phyloP scores from a whole-genome alignment of 257 asterid species.

The Datura wrightii region DNA sequence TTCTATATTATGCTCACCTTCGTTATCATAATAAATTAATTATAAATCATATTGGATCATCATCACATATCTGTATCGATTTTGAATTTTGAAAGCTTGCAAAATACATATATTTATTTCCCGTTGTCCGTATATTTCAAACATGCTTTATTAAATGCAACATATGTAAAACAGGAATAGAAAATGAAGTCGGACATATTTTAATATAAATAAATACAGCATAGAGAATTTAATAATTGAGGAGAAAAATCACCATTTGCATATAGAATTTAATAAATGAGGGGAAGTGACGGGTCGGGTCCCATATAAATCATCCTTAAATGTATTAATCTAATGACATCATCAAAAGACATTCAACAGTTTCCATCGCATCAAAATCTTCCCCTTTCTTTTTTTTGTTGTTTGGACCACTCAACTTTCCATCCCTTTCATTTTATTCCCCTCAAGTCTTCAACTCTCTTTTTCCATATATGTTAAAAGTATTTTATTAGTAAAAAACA shows the following conservation, averaged over 20 bases:
- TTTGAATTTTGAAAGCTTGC: too few relatives aligned
- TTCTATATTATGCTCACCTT: too few relatives aligned
- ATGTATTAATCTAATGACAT: background rate
- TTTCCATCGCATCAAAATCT: background rate
- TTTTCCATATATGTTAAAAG: background rate
- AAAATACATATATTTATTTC: too few relatives aligned
- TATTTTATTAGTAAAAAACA: too few relatives aligned
- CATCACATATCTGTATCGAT: too few relatives aligned
- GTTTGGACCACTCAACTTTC: background rate
- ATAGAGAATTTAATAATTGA: too few relatives aligned
- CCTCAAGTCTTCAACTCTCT: background rate
- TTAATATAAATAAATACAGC: too few relatives aligned
- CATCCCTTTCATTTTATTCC: background rate
- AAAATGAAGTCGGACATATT: too few relatives aligned
- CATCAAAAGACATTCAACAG: background rate
- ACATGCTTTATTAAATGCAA: too few relatives aligned
- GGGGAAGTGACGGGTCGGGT: background rate
- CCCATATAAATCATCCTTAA: background rate
- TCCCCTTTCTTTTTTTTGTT: background rate
- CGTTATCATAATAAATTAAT: background rate
- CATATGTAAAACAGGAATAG: too few relatives aligned
- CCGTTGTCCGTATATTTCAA: too few relatives aligned
- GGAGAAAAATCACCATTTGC: background rate
- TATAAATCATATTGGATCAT: background rate
- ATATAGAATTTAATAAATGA: background rate